phyloP scores from a whole-genome alignment of 768 basidiomycete species.

The Leccinum subgranulosum region DNA sequence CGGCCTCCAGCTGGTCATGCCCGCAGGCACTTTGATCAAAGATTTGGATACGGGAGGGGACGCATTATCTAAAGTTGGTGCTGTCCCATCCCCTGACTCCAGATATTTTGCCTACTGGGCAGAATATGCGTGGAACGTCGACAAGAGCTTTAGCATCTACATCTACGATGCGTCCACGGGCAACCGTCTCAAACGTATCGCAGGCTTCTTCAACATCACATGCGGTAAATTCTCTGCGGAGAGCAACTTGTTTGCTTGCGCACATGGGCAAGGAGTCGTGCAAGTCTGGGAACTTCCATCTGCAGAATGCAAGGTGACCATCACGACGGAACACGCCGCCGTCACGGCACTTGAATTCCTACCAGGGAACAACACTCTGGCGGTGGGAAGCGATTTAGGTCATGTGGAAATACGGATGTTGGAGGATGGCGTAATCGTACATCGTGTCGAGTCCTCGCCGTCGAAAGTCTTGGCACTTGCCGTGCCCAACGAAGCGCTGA shows the following conservation, averaged over 20 bases:
- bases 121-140: conserved; percentile 15
- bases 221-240: conserved; percentile 13
- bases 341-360: conserved; percentile 14
- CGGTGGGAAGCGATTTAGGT: conserved; percentile 12
- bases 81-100: conserved; percentile 13
- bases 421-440: conserved; percentile 9
- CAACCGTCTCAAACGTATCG: conserved; percentile 12
- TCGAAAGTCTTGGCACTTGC: conserved; percentile 12
- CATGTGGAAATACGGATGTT: conserved; percentile 12
- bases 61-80: not conserved
- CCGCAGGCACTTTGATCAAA: conserved; percentile 3
- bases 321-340: conserved; percentile 9
- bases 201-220: conserved; percentile 13
- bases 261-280: conserved; percentile 14
- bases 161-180: conserved; percentile 15
- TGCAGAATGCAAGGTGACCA: conserved; percentile 1
- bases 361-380: conserved; percentile 5
- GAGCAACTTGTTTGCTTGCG: conserved; percentile 11
- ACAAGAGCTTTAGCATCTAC: conserved; percentile 15
- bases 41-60: conserved; percentile 13
- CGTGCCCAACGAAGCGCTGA: conserved; percentile 6
- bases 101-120: conserved; percentile 20
- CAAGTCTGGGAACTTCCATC: conserved; percentile 20
- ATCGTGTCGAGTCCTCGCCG: conserved; percentile 2
- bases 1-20: conserved; percentile 5